Conservation (phyloP, 73 alveolate species). For the Breviolum minutum region DNA sequence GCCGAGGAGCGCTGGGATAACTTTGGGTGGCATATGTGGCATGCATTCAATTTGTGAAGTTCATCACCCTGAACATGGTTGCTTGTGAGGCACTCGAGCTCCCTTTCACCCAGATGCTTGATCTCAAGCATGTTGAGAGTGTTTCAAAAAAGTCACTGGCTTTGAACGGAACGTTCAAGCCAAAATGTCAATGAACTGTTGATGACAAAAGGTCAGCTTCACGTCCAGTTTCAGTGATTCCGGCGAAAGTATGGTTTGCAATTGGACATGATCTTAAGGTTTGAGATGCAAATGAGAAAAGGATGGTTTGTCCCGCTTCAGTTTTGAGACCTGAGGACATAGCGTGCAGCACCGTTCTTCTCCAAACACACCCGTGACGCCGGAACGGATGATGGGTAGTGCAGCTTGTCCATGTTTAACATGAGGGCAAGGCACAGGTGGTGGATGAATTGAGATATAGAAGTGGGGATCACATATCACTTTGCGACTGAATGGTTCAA, state of each 20-base stretch:
- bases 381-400: slow-evolving; percentile 49
- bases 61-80: not conserved
- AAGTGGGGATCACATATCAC: not conserved
- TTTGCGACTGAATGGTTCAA: no score
- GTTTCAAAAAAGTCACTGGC: no score
- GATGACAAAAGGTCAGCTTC: no score
- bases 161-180: no score
- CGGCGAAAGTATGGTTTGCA: no score
- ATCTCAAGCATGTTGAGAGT: not conserved
- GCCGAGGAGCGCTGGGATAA: slow-evolving; percentile 28
- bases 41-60: not conserved
- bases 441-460: not conserved
- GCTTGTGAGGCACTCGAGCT: slow-evolving; percentile 79
- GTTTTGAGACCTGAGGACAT: slow-evolving; percentile 25
- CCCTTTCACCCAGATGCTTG: slow-evolving; percentile 71
- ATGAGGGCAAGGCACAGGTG: not conserved
- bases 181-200: no score
- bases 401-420: not conserved
- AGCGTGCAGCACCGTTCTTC: slow-evolving; percentile 69
- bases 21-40: not conserved
- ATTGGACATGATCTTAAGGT: no score
- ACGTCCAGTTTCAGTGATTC: no score
- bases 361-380: slow-evolving; percentile 72
- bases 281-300: no score
- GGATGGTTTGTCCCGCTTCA: no score